Evolutionary conservation across 192 early-diverging fungal species (phyloP).

Genomic region (Diversispora eburnea): DNA sequence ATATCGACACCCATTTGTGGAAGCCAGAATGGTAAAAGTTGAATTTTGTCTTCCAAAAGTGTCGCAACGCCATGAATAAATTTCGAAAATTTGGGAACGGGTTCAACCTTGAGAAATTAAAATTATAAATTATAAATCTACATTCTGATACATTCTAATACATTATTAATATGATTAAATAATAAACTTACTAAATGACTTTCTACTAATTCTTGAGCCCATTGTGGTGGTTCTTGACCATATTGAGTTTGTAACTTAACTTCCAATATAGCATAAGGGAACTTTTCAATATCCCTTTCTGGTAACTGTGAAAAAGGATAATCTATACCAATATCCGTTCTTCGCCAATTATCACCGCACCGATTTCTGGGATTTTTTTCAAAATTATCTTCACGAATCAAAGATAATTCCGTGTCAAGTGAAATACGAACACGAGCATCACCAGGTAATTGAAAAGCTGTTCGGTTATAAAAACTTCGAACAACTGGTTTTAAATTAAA

Average conservation of each 20-base stretch:
- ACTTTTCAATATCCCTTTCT: conserved; percentile 79
- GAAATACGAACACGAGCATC: conserved; percentile 97
- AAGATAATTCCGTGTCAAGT: conserved; percentile 94
- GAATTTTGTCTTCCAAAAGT: conserved; percentile 69
- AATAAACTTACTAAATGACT: conserved; percentile 61
- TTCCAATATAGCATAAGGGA: conserved; percentile 97
- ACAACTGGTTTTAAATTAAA: conserved; percentile 53
- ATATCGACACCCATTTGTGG: conserved; percentile 94
- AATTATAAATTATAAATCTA: not conserved
- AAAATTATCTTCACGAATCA: conserved; percentile 94
- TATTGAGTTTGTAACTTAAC: conserved; percentile 95
- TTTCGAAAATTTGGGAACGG: conserved; percentile 97
- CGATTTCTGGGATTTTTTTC: conserved; percentile 57
- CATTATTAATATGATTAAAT: not conserved
- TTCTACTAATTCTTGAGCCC: conserved; percentile 89
- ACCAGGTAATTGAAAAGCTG: conserved; percentile 97
- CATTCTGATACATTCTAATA: not conserved
- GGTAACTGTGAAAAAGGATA: conserved; percentile 88
- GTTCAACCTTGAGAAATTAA: conserved; percentile 56
- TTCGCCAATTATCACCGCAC: conserved; percentile 90
- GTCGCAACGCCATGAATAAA: conserved; percentile 94
- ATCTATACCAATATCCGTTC: conserved; percentile 86
- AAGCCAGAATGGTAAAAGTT: conserved; percentile 91
- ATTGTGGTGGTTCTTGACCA: conserved; percentile 86
- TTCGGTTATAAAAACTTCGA: conserved; percentile 97